Percentiles rank a stretch among this genome's conserved stretches.
Evolutionary conservation across 306 rosid species (phyloP).

Genomic region (Cicer pinnatifidum): DNA sequence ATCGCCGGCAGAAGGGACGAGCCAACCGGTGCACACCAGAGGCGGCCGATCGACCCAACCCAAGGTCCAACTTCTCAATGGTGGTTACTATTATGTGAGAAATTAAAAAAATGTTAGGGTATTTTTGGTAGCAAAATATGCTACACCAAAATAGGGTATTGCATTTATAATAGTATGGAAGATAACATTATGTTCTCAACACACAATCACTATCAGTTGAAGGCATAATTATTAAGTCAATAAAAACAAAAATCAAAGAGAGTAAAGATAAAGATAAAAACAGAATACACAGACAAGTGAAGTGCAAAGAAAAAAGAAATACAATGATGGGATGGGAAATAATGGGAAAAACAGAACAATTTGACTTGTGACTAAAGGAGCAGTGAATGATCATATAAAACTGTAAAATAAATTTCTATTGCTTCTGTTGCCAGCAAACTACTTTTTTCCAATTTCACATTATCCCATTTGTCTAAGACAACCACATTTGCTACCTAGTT

Average conservation of each 20-base stretch:
- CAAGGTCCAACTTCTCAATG: no score
- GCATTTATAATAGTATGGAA: no score
- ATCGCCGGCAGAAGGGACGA: neutral
- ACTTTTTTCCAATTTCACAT: neutral
- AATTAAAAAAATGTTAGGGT: no score
- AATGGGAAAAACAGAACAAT: neutral
- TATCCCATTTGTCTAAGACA: slow-evolving; percentile 3
- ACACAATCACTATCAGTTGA: neutral
- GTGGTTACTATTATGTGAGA: no score
- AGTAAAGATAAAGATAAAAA: neutral
- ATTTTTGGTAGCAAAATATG: no score
- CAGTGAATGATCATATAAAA: slow-evolving; percentile 18
- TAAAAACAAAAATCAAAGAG: neutral
- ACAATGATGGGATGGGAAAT: neutral
- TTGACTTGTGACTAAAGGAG: neutral
- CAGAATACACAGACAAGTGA: neutral
- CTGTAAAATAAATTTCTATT: neutral
- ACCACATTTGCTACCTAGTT: neutral
- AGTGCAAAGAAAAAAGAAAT: no score
- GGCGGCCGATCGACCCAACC: neutral
- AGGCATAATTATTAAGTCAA: neutral
- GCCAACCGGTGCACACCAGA: neutral
- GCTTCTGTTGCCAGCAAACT: neutral
- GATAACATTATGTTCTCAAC: neutral
- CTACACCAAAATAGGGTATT: no score